Evolutionary conservation across 2,329 filamentous ascomycete species (phyloP), one percentile per base, ranked within the genome.

Genomic region (Trichoderma breve): DNA sequence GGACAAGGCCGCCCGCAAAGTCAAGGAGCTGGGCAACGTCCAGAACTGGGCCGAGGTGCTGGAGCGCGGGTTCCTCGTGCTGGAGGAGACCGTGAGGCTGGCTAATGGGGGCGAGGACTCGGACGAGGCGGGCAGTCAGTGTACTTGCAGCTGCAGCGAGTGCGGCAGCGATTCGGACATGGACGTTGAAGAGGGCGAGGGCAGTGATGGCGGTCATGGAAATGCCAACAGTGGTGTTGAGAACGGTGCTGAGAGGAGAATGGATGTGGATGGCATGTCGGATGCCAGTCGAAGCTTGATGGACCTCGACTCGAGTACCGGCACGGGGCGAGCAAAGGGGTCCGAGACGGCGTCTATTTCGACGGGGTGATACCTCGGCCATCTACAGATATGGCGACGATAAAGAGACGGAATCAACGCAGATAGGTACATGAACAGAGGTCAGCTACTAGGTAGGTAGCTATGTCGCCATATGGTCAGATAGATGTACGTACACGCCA

Each of bases 11-110:
- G 87, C 88, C 60, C 86, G 86, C 74, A 86, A 86, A 77, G 83
- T 95, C 72, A 95, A 94, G 83, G 92, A 94, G 84, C 84, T 94
- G 73, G 92, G 93, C 28, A 91, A 94, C 79, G 88, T 95, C 78
- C 92, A 95, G 85, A 95, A 95, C 80, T 96, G 93, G 93, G 92
- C 93, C 26, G 93, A 96, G 86, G 89, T 94, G 82, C 84, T 95
- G 77, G 93, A 91, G 84, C 81, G 89, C 72, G 88, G 91, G 75
- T 90, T 92, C 74, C 74, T 91, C 70, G 86, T 90, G 58, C 78
- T 92, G 7, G 88, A 90, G 79, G 89, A 92, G 84, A 91, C 89
- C 55, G 79, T 92, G 76, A 81, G 89, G 75, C 78, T 91, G 71
- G 89, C 87, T 3, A 83, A 81, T 64, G 79, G 78, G 62, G 77